Evolutionary conservation across 2,329 filamentous ascomycete species (phyloP), one percentile per base, ranked within the genome.

Genomic region (Botryosphaeria dothidea): DNA sequence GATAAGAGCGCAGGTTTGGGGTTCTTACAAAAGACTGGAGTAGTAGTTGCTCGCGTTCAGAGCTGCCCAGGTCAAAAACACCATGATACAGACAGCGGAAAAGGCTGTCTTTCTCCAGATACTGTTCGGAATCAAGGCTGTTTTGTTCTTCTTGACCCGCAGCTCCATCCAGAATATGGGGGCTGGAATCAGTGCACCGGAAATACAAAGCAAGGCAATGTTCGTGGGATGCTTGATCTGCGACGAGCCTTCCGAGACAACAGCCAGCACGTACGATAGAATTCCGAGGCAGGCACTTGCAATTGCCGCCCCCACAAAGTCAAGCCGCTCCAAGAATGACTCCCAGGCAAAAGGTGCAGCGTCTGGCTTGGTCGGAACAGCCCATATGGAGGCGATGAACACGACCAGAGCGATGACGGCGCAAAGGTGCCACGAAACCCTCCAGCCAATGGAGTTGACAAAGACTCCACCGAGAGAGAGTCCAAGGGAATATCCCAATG

Each of bases 81-180:
- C 74, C 45, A 68, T 83, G 3, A 82, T 68, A 69, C 87, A 89
- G 21, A 86, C 82, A 27, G 76, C 80, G 0, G 84, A 82, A 69
- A 89, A 90, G 2, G 83, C 74, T 0, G 74, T 71, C 49, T 86
- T 88, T n/a, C 75, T 80, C 87, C 87, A 90, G 0, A 90, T 74
- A 0, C 81, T 82, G 71, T 89, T 89, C 0, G 87, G 87, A 23
- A 90, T 88, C 7, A 90, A 72, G 0, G 86, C 85, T 13, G 85
- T 82, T 2, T 77, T 78, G 9, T 78, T 77, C 0, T 72, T 69
- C 11, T 74, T 76, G 54, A 83, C 82, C 56, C 83, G 84, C 3
- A 77, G 76, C 11, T 79, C 78, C 54, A 86, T 81, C 86, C 86
- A 89, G 9, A 76, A 70, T 48, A 84, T 74, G 70, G 89, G 89